Percentiles rank a stretch among this genome's conserved stretches.
Conservation (phyloP, 1,284 basidiomycete species). For the Leccinum cinnamomeum region DNA sequence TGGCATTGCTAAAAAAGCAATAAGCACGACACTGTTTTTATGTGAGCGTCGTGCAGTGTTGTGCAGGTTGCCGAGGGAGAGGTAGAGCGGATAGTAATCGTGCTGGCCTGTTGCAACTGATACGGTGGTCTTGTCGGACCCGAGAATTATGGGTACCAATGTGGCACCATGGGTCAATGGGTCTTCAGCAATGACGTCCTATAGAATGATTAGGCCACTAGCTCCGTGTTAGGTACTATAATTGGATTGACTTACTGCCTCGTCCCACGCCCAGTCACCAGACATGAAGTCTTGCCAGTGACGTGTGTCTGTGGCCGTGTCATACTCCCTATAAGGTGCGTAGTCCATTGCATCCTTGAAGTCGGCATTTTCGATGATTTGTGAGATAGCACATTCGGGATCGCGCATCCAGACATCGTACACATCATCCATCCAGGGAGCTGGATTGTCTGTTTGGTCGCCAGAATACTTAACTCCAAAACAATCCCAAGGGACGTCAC, state of each 20-base stretch:
- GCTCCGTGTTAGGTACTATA: background rate
- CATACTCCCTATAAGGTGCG: background rate
- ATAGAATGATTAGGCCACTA: background rate
- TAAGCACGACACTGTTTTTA: background rate
- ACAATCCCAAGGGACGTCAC: background rate
- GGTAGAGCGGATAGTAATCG: conserved; percentile 4
- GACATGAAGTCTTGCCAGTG: conserved; percentile 10
- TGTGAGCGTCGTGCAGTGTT: background rate
- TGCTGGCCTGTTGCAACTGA: conserved; percentile 1
- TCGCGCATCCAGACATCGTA: background rate
- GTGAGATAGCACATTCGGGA: background rate
- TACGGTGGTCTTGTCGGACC: conserved; percentile 1
- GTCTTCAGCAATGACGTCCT: background rate
- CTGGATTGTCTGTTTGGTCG: background rate
- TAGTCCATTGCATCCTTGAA: background rate
- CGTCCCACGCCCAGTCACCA: conserved; percentile 4
- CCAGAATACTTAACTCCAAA: background rate
- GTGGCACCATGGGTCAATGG: background rate
- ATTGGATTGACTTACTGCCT: background rate
- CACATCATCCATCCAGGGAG: background rate
- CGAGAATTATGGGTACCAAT: background rate
- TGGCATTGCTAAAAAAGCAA: conserved; percentile 1
- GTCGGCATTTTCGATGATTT: background rate
- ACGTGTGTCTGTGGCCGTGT: background rate
- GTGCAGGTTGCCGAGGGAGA: conserved; percentile 5